Conservation (phyloP, 2,329 filamentous ascomycete genomes). For the Pseudogymnoascus sp. region DNA sequence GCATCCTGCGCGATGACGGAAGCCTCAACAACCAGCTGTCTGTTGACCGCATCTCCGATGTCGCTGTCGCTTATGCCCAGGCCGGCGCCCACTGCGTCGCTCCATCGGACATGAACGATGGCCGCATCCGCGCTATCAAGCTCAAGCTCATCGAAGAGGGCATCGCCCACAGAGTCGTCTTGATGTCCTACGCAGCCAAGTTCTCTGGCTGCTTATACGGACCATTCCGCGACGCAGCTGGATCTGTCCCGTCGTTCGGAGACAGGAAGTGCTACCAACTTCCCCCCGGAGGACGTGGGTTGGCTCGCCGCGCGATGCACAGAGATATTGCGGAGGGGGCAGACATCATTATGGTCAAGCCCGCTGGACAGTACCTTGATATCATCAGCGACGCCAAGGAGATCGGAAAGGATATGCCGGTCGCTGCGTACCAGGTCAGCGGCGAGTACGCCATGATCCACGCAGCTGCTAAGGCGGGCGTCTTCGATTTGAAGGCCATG, state of each 20-base stretch:
- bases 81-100: constrained; percentile 95
- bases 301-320: constrained; percentile 81
- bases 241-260: constrained; percentile 82
- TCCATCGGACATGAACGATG: constrained; percentile 98
- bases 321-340: constrained; percentile 90
- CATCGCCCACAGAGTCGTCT: constrained; percentile 78
- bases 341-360: constrained; percentile 99
- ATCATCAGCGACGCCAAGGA: constrained; percentile 98
- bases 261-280: constrained; percentile 96
- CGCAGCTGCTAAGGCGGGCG: constrained; percentile 87
- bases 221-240: constrained; percentile 92
- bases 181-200: constrained; percentile 98
- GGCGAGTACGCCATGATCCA: constrained; percentile 98
- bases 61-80: constrained; percentile 94
- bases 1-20: constrained; percentile 87
- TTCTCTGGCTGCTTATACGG: constrained; percentile 96
- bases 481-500: constrained; percentile 92
- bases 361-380: constrained; percentile 88
- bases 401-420: constrained; percentile 79
- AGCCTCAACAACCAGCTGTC: constrained; percentile 88
- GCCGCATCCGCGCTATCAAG: constrained; percentile 94
- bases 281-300: constrained; percentile 81
- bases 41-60: constrained; percentile 89
- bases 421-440: constrained; percentile 94
- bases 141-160: constrained; percentile 93